These are phyloP conservation scores for Chrysanthemum makinoi DNA, from an alignment of 129 eudicot species.

Conservation along the genomic window DNA sequence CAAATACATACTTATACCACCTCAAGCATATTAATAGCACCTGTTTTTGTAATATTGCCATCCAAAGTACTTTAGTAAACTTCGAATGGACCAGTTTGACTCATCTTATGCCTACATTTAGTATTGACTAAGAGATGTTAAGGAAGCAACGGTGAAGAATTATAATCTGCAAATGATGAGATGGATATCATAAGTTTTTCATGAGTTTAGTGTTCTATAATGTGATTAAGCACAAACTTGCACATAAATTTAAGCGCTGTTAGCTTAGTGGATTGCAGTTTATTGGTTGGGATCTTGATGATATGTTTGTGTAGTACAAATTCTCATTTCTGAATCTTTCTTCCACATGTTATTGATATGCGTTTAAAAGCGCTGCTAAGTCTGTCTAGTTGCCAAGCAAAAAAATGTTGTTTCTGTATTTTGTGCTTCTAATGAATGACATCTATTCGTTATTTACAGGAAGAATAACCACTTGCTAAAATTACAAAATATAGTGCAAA, in stretches of 20 bases:
- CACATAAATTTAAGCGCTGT: not conserved
- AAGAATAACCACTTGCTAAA: slow-evolving; percentile 87
- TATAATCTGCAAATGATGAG: not conserved
- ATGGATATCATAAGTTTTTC: not conserved
- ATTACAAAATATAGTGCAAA: slow-evolving; percentile 94
- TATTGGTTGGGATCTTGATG: too few species aligned
- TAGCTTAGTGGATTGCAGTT: too few species aligned
- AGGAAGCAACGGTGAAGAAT: not conserved
- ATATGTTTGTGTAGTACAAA: too few species aligned
- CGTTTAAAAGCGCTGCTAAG: too few species aligned
- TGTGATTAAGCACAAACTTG: not conserved
- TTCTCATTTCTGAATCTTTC: too few species aligned
- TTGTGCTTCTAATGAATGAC: slow-evolving; percentile 21
- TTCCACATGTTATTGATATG: too few species aligned
- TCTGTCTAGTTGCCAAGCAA: not conserved
- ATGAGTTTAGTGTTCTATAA: not conserved
- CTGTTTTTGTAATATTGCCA: slow-evolving; percentile 15
- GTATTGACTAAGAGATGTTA: not conserved
- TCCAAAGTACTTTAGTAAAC: too few species aligned
- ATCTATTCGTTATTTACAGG: slow-evolving; percentile 46
- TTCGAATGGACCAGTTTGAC: not conserved
- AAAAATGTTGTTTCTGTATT: not conserved
- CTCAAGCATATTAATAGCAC: too few species aligned
- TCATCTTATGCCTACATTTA: not conserved
- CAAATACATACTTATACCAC: too few species aligned